Conservation (phyloP, 176 grass and related monocot species). For the Oryza rufipogon region DNA sequence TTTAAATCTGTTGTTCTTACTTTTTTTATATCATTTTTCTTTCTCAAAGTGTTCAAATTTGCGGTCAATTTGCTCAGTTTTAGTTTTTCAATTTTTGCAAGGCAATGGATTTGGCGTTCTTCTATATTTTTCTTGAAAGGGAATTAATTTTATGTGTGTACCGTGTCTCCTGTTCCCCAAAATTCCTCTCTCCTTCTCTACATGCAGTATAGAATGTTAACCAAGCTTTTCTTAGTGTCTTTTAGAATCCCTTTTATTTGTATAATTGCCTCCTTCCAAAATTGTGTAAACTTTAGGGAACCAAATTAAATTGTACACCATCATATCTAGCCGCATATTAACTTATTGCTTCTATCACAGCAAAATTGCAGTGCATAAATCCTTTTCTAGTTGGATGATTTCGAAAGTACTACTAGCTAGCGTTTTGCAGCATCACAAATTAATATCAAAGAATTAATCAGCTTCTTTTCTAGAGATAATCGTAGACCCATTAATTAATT, state of each 20-base stretch:
- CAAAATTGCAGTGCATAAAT: neutral
- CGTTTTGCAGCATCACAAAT: neutral
- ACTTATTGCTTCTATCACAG: neutral
- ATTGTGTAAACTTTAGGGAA: neutral
- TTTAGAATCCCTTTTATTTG: neutral
- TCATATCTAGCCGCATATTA: neutral
- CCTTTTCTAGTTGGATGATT: neutral
- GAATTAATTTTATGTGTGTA: constrained; percentile 2
- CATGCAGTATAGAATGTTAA: neutral
- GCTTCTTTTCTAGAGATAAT: neutral
- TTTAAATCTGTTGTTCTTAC: neutral
- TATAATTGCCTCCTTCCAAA: neutral
- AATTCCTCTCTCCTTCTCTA: neutral
- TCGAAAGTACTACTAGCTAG: neutral
- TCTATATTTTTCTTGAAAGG: neutral
- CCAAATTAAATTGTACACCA: neutral
- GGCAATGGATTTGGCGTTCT: neutral
- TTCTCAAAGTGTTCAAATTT: neutral
- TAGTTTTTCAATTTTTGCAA: neutral
- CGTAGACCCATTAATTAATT: neutral
- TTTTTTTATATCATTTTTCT: neutral
- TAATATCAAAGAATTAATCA: neutral
- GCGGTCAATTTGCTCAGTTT: neutral
- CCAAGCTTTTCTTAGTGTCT: neutral
- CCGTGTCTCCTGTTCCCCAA: neutral